Evolutionary conservation across 805 yeast genomes (phyloP).

Genomic region (Sungouiella thailandica): DNA sequence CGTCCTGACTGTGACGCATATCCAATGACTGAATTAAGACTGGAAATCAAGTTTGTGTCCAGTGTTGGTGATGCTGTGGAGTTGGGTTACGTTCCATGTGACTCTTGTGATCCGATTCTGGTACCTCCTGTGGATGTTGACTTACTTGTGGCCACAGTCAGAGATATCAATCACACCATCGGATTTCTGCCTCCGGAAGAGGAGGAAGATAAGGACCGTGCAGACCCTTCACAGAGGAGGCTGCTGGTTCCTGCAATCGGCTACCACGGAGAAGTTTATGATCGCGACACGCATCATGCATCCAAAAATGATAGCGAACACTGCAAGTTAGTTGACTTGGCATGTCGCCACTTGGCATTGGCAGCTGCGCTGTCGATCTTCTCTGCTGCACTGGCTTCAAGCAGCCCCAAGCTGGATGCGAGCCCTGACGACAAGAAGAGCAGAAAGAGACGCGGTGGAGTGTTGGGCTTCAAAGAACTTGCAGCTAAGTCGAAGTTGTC

Average conservation of each 20-base stretch:
- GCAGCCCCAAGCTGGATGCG: slow-evolving; percentile 20
- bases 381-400: slow-evolving; percentile 14
- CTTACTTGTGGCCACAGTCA: slow-evolving; percentile 46
- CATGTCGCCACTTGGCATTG: slow-evolving; percentile 77
- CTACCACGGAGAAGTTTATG: slow-evolving; percentile 5
- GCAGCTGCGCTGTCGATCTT: slow-evolving; percentile 58
- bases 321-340: slow-evolving; percentile 63
- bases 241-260: slow-evolving; percentile 25
- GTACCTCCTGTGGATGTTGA: slow-evolving; percentile 43
- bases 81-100: slow-evolving; percentile 48
- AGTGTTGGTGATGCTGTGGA: slow-evolving; percentile 37
- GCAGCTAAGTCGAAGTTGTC: slow-evolving; percentile 79
- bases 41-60: slow-evolving; percentile 44
- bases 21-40: slow-evolving; percentile 36
- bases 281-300: slow-evolving; percentile 16
- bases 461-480: slow-evolving; percentile 77
- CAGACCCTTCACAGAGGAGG: slow-evolving; percentile 18
- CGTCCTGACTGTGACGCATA: slow-evolving; percentile 65
- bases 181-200: slow-evolving; percentile 53
- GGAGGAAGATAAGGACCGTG: slow-evolving; percentile 39
- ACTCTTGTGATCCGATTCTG: slow-evolving; percentile 48
- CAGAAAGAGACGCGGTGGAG: slow-evolving; percentile 70
- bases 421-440: slow-evolving; percentile 22
- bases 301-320: slow-evolving; percentile 66
- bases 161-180: slow-evolving; percentile 48